Evolutionary conservation across 768 basidiomycete species (phyloP).

Genomic region (Lactifluus echinatus): DNA sequence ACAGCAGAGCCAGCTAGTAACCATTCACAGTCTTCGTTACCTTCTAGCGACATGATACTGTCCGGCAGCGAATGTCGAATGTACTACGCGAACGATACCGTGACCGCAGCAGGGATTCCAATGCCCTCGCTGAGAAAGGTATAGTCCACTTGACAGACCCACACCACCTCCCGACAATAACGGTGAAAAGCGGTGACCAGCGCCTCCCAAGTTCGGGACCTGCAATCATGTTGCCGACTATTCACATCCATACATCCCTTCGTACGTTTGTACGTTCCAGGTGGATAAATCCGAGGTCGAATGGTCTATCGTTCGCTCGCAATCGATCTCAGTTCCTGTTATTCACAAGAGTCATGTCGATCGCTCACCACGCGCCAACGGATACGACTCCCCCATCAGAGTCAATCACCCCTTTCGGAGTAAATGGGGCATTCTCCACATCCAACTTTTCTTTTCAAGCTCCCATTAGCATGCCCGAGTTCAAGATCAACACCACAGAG

Average conservation of each 20-base stretch:
- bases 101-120: too few species aligned
- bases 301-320: not conserved
- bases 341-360: not conserved
- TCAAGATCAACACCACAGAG: slow-evolving; percentile 1
- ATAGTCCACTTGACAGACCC: too few species aligned
- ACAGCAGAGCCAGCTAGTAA: too few species aligned
- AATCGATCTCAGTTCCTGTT: not conserved
- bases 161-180: too few species aligned
- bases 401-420: not conserved
- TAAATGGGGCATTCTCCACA: not conserved
- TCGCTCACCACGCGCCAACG: not conserved
- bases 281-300: not conserved
- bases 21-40: too few species aligned
- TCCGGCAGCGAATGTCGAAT: too few species aligned
- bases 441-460: not conserved
- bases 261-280: not conserved
- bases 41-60: too few species aligned
- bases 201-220: too few species aligned
- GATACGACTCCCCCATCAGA: not conserved
- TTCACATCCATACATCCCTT: not conserved
- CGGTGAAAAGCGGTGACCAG: too few species aligned
- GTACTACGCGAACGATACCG: too few species aligned
- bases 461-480: not conserved
- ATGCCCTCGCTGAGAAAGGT: too few species aligned
- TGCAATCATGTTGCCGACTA: not conserved